Percentiles rank a stretch among this genome's conserved stretches.
Evolutionary conservation across 2,329 filamentous ascomycete genomes (phyloP).

Genomic region (Phialophora expanda): DNA sequence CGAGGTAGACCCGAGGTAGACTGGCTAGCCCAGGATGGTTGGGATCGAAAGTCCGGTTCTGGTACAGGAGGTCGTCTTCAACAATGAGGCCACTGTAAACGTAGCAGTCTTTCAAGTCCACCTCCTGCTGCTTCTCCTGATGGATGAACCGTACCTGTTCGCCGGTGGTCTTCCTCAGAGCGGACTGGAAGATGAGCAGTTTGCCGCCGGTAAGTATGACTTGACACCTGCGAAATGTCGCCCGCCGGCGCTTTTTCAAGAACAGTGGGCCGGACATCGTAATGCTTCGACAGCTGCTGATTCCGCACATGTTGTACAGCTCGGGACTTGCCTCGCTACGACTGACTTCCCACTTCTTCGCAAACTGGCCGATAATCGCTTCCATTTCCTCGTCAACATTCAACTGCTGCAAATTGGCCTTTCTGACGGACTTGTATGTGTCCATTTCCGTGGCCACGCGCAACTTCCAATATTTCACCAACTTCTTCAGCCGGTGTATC

Average conservation of each 20-base stretch:
- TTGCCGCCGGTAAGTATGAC: constrained; percentile 66
- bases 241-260: constrained; percentile 66
- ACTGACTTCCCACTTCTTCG: constrained; percentile 70
- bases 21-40: constrained; percentile 37
- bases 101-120: constrained; percentile 68
- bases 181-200: constrained; percentile 66
- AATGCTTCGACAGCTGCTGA: constrained; percentile 66
- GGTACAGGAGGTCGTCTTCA: constrained; percentile 62
- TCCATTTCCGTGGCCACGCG: constrained; percentile 62
- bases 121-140: constrained; percentile 63
- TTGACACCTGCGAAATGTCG: constrained; percentile 65
- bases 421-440: constrained; percentile 62
- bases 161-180: constrained; percentile 61
- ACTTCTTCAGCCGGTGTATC: constrained; percentile 61
- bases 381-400: constrained; percentile 70
- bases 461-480: constrained; percentile 67
- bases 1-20: constrained; percentile 41
- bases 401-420: constrained; percentile 63
- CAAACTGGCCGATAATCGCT: constrained; percentile 68
- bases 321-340: constrained; percentile 66
- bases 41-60: constrained; percentile 41
- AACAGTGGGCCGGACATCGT: constrained; percentile 67
- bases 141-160: constrained; percentile 64
- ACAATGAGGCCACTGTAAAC: constrained; percentile 69
- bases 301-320: constrained; percentile 71